phyloP scores from a whole-genome alignment of 768 basidiomycete genomes.

The Phylloporus scabripes region DNA sequence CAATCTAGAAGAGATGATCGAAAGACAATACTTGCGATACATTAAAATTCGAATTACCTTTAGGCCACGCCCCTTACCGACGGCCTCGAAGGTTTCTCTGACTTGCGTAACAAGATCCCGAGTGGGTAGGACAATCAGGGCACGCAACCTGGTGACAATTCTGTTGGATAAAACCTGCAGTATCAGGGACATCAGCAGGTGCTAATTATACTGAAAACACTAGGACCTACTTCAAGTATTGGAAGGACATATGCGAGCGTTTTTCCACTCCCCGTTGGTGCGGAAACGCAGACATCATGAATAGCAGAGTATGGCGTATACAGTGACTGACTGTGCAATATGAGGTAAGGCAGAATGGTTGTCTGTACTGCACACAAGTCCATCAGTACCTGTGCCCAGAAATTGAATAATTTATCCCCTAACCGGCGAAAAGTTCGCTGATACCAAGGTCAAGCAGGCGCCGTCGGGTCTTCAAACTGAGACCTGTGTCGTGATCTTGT shows the following conservation, averaged over 20 bases:
- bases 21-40: neutral
- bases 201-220: neutral
- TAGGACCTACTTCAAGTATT: slow-evolving; percentile 66
- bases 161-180: slow-evolving; percentile 63
- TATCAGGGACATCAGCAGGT: neutral
- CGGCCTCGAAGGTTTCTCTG: slow-evolving; percentile 81
- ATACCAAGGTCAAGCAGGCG: slow-evolving; percentile 74
- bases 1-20: slow-evolving; percentile 40
- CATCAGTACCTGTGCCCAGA: slow-evolving; percentile 11
- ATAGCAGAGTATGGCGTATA: slow-evolving; percentile 64
- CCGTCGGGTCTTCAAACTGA: slow-evolving; percentile 55
- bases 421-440: slow-evolving; percentile 85
- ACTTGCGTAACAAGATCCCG: slow-evolving; percentile 92
- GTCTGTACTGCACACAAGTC: slow-evolving; percentile 68
- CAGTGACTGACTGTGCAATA: slow-evolving; percentile 45
- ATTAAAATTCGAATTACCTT: slow-evolving; percentile 45
- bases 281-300: slow-evolving; percentile 87
- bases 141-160: slow-evolving; percentile 78
- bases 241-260: slow-evolving; percentile 95
- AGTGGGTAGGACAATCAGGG: slow-evolving; percentile 87
- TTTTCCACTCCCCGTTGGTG: slow-evolving; percentile 97
- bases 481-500: slow-evolving; percentile 40
- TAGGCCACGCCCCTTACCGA: slow-evolving; percentile 80
- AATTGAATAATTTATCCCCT: slow-evolving; percentile 18
- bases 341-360: slow-evolving; percentile 74